A percentile compares a stretch with the other conserved stretches of the same genome.
phyloP scores from a whole-genome alignment of 352 stramenopile genomes.

The Globisporangium yorkense region DNA sequence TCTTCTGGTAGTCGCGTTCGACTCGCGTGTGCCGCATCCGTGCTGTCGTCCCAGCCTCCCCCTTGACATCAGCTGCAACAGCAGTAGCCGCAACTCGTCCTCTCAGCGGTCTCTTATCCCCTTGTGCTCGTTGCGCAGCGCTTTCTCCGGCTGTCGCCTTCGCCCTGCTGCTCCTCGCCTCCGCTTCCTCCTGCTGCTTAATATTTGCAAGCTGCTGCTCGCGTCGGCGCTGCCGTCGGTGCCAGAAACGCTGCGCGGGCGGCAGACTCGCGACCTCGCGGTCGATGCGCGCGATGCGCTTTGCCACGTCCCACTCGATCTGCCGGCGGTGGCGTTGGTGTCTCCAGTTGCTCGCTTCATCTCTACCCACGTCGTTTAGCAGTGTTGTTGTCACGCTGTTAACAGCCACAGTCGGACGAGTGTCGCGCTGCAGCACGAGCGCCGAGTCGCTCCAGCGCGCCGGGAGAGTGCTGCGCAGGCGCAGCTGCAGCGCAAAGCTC shows the following conservation, averaged over 20 bases:
- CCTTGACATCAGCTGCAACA: background rate
- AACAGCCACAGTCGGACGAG: background rate
- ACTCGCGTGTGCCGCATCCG: background rate
- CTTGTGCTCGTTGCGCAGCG: background rate
- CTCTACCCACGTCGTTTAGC: background rate
- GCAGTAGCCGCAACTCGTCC: background rate
- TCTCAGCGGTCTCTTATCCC: background rate
- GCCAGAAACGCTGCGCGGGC: slow-evolving; percentile 48
- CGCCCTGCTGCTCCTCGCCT: background rate
- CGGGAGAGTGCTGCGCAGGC: slow-evolving; percentile 41
- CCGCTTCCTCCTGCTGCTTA: too few species aligned
- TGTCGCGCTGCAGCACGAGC: slow-evolving; percentile 32
- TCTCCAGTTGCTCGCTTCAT: slow-evolving; percentile 6
- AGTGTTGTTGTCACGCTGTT: background rate
- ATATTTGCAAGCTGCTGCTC: slow-evolving; percentile 13
- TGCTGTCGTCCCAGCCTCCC: background rate
- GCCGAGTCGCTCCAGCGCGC: slow-evolving; percentile 45
- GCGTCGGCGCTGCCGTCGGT: slow-evolving; percentile 16
- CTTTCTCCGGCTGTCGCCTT: background rate
- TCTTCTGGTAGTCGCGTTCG: background rate
- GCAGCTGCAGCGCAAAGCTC: slow-evolving; percentile 37
- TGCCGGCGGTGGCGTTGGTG: slow-evolving; percentile 26
- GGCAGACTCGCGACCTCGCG: slow-evolving; percentile 46
- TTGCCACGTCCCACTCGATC: slow-evolving; percentile 68
- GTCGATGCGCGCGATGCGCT: slow-evolving; percentile 62